Base-by-base conservation (phyloP, 1,284 basidiomycete genomes). In the Tylopilus orsonianus region DNA sequence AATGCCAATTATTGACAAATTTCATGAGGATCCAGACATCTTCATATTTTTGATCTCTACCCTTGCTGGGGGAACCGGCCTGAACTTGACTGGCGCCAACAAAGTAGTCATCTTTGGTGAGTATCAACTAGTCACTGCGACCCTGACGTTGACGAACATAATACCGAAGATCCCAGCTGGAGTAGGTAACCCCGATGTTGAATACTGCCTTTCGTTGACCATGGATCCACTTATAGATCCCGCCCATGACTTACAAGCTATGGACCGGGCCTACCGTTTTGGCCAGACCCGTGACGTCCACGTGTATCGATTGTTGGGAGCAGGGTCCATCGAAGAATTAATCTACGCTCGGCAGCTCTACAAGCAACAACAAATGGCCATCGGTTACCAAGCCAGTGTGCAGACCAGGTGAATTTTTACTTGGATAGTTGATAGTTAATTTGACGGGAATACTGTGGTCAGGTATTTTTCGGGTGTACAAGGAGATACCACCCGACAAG, bases 351-450 rank as follows among this genome's bases (percentile, higher is more conserved):
- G 90, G 5, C 91, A 93, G 66, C 77, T 93, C 8, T 93, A 93
- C 68, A 93, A 93, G 65, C 90, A 91, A 58, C 91, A 93, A 60
- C 87, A 90, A 61, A 92, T 92, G 87, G 80, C 82, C 13, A 91
- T 92, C 41, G 91, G 84, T 0, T 93, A 93, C 61, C 80, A 87
- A 56, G 88, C 86, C 0, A 90, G 86, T 56, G 71, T 87, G 4
- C 88, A 90, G 60, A 90, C 87, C 0, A 79, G 87, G 83, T 82
- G 60, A 49, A 35, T 10, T 41, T 13, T 37, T 32, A 12, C 20
- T n/a, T 4, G 5, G 14, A 35, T 27, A 24, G 18, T 24, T 16
- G 23, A 32, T 32, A 20, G n/a, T 26, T 6, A 13, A n/a, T 12
- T 3, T 23, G 33, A 42, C 33, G 8, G 23, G 35, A 18, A 42